Conservation (phyloP, 176 grass and related monocot species). For the Areca catechu region DNA sequence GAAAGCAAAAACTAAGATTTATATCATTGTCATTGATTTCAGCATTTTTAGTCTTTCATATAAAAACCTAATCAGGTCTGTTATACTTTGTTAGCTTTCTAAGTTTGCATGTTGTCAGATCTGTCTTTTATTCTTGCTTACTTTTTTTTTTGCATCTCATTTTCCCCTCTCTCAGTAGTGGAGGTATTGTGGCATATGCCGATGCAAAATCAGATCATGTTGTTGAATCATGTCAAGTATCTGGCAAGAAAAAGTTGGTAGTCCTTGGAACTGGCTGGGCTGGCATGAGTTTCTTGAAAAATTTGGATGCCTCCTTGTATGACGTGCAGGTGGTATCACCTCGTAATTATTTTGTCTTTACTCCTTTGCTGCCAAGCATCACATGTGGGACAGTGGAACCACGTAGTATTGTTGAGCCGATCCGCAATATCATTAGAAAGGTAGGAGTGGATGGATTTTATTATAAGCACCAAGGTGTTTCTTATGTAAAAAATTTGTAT, state of each 20-base stretch:
- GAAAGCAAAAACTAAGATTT: too few relatives aligned
- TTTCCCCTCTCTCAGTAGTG: not conserved
- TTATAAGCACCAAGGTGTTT: too few relatives aligned
- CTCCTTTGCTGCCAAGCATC: slow-evolving; percentile 11
- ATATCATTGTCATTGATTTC: too few relatives aligned
- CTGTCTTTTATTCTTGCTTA: too few relatives aligned
- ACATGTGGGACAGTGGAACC: slow-evolving; percentile 15
- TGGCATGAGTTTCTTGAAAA: slow-evolving; percentile 12
- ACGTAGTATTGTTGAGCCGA: slow-evolving; percentile 14
- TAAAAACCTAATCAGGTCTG: too few relatives aligned
- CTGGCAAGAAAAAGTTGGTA: slow-evolving; percentile 8
- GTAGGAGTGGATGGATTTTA: not conserved
- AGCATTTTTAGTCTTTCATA: too few relatives aligned
- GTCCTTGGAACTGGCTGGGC: slow-evolving; percentile 21
- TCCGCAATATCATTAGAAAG: slow-evolving; percentile 9
- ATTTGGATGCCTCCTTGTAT: slow-evolving; percentile 11
- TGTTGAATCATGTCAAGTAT: not conserved
- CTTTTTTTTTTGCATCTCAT: too few relatives aligned
- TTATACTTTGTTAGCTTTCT: too few relatives aligned
- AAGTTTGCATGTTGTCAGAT: too few relatives aligned
- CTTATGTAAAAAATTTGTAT: too few relatives aligned
- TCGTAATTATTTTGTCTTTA: slow-evolving; percentile 14
- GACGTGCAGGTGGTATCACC: slow-evolving; percentile 17
- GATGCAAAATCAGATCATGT: not conserved
- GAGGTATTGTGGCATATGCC: slow-evolving; percentile 9